Percentiles rank a stretch among this genome's conserved stretches.
These are phyloP conservation scores for Celoporthe dispersa DNA, from an alignment of 2,329 filamentous ascomycete genomes.

Conservation along the genomic window DNA sequence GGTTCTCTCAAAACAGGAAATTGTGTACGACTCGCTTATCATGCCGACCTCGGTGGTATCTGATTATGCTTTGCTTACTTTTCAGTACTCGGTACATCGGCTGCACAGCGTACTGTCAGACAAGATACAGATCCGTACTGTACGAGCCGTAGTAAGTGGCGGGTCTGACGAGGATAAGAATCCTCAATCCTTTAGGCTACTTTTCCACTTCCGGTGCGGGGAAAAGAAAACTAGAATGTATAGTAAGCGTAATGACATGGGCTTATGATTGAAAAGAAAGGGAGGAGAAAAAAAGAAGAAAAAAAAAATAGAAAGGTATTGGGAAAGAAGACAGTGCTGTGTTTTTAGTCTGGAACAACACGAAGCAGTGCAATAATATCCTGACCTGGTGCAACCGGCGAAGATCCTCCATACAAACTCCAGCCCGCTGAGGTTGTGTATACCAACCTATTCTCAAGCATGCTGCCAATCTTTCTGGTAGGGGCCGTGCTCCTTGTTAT, in stretches of 20 bases:
- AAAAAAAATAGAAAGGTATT: no score
- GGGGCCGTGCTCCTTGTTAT: background rate
- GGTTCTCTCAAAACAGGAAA: background rate
- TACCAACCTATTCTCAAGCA: background rate
- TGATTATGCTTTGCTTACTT: background rate
- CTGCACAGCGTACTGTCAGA: background rate
- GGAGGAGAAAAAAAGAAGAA: no score
- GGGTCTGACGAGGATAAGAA: background rate
- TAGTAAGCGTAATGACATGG: background rate
- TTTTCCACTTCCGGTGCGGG: background rate
- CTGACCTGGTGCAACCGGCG: background rate
- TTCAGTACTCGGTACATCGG: background rate
- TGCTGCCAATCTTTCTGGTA: conserved; percentile 6
- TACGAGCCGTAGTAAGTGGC: background rate
- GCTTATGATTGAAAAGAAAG: background rate
- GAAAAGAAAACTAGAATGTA: background rate
- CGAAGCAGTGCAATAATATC: background rate
- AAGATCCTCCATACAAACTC: background rate
- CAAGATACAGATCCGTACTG: background rate
- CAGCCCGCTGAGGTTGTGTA: background rate
- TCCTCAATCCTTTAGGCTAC: background rate
- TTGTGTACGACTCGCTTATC: no score
- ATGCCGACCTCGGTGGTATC: background rate
- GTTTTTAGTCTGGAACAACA: background rate
- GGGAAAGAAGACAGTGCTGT: background rate